Percentiles rank a stretch among this genome's conserved stretches.
Evolutionary conservation across 352 stramenopile species (phyloP).

Genomic region (Globisporangium cylindrosporum): DNA sequence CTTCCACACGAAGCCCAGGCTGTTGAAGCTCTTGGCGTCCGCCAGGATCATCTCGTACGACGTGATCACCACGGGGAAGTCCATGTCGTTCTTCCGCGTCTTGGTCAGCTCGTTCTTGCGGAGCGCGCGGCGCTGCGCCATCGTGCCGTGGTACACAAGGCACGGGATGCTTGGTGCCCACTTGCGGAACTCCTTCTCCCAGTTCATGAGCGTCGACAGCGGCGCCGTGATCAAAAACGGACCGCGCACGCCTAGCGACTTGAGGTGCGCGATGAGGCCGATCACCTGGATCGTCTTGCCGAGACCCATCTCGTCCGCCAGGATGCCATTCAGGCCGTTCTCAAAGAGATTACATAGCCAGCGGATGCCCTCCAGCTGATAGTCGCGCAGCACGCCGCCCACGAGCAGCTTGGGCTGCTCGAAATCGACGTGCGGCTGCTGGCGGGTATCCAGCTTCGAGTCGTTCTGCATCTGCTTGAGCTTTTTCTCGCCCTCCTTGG

Average conservation of each 20-base stretch:
- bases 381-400: conserved; percentile 87
- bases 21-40: conserved; percentile 59
- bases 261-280: conserved; percentile 92
- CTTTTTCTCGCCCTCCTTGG: conserved; percentile 54
- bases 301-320: conserved; percentile 88
- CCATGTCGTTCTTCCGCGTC: conserved; percentile 45
- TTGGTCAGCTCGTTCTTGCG: conserved; percentile 48
- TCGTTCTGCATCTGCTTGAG: conserved; percentile 64
- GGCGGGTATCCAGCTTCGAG: conserved; percentile 36
- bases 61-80: conserved; percentile 87
- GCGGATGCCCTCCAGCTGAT: conserved; percentile 96
- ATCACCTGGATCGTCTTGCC: conserved; percentile 93
- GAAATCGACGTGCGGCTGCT: conserved; percentile 46
- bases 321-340: conserved; percentile 94
- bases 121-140: conserved; percentile 40
- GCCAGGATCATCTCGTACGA: conserved; percentile 88
- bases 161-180: conserved; percentile 90
- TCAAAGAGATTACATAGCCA: conserved; percentile 98
- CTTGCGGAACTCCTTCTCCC: conserved; percentile 90
- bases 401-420: conserved; percentile 74
- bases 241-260: conserved; percentile 84
- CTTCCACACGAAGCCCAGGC: conserved; percentile 80
- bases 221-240: conserved; percentile 98
- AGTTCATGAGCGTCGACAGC: conserved; percentile 98
- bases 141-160: conserved; percentile 97